A percentile compares a stretch with the other conserved stretches of the same genome.
phyloP scores from a whole-genome alignment of 495 filamentous ascomycete species.

The Cercophora samala region DNA sequence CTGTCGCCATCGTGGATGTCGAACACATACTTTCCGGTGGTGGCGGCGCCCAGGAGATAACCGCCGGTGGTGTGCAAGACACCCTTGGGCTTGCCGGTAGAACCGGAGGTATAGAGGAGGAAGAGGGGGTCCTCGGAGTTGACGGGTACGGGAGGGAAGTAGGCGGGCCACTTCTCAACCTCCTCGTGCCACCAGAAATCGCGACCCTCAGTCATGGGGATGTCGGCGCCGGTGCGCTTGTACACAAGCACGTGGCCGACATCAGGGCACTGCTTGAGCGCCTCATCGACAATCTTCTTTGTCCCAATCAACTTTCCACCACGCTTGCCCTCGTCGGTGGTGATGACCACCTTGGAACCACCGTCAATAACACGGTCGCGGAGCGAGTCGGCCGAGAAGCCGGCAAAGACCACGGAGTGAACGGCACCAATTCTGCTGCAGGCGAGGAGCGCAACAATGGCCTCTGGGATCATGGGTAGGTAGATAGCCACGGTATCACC shows the following conservation, averaged over 20 bases:
- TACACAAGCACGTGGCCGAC: slow-evolving; percentile 82
- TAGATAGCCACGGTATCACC: slow-evolving; percentile 97
- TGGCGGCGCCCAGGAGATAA: slow-evolving; percentile 87
- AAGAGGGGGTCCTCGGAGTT: slow-evolving; percentile 95
- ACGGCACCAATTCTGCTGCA: slow-evolving; percentile 90
- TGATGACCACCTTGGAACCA: slow-evolving; percentile 87
- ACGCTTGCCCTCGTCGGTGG: slow-evolving; percentile 94
- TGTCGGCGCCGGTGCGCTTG: slow-evolving; percentile 91
- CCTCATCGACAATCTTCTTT: slow-evolving; percentile 99
- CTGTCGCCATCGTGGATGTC: slow-evolving; percentile 91
- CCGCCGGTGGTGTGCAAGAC: slow-evolving; percentile 97
- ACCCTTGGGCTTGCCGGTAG: slow-evolving; percentile 97
- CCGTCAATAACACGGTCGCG: slow-evolving; percentile 94
- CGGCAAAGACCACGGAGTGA: slow-evolving; percentile 98
- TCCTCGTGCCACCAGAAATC: slow-evolving; percentile 99
- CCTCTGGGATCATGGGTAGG: slow-evolving; percentile 98
- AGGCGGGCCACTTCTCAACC: slow-evolving; percentile 88
- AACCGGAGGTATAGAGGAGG: slow-evolving; percentile 96
- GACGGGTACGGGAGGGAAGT: slow-evolving; percentile 82
- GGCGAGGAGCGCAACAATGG: slow-evolving; percentile 85
- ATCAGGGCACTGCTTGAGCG: slow-evolving; percentile 93
- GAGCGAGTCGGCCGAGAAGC: slow-evolving; percentile 95
- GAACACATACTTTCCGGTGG: slow-evolving; percentile 97
- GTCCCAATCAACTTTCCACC: slow-evolving; percentile 97
- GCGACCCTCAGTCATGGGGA: slow-evolving; percentile 83